phyloP scores from a whole-genome alignment of 306 rosid species.

The Prosopis cineraria region DNA sequence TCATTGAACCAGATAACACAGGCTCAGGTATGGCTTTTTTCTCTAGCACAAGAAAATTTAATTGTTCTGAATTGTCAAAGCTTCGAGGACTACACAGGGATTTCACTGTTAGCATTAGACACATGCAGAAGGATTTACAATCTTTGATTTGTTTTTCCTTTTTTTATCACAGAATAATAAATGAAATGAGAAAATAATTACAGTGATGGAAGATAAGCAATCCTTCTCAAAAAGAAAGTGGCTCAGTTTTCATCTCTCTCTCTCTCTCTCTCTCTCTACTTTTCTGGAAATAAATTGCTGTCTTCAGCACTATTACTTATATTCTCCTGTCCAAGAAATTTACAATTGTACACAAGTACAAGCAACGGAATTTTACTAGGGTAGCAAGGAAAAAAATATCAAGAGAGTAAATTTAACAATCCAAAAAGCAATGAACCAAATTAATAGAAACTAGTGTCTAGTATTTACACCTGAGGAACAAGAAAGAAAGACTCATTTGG shows the following conservation, averaged over 20 bases:
- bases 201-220: neutral
- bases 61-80: neutral
- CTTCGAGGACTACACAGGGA: neutral
- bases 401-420: neutral
- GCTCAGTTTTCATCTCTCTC: neutral
- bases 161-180: neutral
- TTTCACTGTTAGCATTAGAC: neutral
- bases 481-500: constrained; percentile 84
- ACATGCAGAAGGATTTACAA: neutral
- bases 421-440: neutral
- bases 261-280: neutral
- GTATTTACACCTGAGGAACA: constrained; percentile 65
- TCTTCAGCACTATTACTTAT: neutral
- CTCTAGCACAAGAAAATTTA: neutral
- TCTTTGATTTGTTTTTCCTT: neutral
- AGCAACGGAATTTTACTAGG: constrained; percentile 1
- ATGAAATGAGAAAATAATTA: neutral
- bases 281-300: neutral
- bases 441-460: constrained; percentile 19
- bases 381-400: constrained; percentile 3
- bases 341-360: constrained; percentile 1
- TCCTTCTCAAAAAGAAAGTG: neutral
- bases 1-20: neutral
- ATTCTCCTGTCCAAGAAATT: constrained; percentile 4
- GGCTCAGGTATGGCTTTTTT: neutral